Evolutionary conservation across 2,329 filamentous ascomycete genomes (phyloP).

Genomic region (Clonostachys rhizophaga): DNA sequence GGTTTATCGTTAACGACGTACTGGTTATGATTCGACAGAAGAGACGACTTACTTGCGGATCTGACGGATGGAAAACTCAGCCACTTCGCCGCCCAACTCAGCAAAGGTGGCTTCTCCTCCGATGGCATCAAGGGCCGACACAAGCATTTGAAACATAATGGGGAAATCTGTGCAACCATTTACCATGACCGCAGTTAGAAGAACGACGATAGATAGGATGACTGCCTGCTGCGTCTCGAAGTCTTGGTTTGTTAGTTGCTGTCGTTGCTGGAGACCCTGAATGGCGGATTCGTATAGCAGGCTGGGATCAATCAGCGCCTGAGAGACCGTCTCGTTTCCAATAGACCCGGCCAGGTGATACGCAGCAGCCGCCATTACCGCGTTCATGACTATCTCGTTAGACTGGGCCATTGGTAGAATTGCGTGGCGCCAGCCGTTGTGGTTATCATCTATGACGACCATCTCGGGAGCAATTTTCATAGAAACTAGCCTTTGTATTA

Average conservation of each 20-base stretch:
- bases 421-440: slow-evolving; percentile 11
- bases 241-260: slow-evolving; percentile 6
- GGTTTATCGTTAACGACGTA: neutral
- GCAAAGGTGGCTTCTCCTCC: slow-evolving; percentile 9
- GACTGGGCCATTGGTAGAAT: slow-evolving; percentile 9
- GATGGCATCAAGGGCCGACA: slow-evolving; percentile 15
- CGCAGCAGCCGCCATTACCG: slow-evolving; percentile 15
- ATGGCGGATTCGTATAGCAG: slow-evolving; percentile 9
- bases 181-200: slow-evolving; percentile 15
- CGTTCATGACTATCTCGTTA: slow-evolving; percentile 14
- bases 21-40: no score
- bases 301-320: slow-evolving; percentile 4
- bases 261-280: slow-evolving; percentile 7
- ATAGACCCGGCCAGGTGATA: slow-evolving; percentile 10
- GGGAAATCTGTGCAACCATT: slow-evolving; percentile 17
- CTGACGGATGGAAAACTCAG: slow-evolving; percentile 13
- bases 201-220: slow-evolving; percentile 10
- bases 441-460: slow-evolving; percentile 10
- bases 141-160: slow-evolving; percentile 12
- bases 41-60: slow-evolving; percentile 14
- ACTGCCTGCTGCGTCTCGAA: slow-evolving; percentile 9
- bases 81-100: slow-evolving; percentile 7
- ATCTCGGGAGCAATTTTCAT: slow-evolving; percentile 13
- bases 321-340: neutral
- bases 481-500: slow-evolving; percentile 7